A percentile compares a stretch with the other conserved stretches of the same genome.
These are phyloP conservation scores for Wickerhamiella hasegawae DNA, from an alignment of 805 yeast genomes.

Conservation along the genomic window DNA sequence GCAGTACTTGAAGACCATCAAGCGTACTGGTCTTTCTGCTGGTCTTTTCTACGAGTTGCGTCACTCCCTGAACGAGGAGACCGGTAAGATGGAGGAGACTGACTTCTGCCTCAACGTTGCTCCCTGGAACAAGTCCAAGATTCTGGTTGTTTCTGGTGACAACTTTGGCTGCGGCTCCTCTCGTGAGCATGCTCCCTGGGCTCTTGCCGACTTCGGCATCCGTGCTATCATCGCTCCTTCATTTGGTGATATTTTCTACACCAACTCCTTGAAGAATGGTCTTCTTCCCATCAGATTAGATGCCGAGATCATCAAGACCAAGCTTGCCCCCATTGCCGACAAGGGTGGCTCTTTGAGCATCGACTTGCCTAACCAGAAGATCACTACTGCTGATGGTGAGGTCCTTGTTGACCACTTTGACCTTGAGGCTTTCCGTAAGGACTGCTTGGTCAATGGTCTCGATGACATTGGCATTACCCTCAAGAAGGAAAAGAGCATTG, in stretches of 20 bases:
- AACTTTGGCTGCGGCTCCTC: slow-evolving; percentile 99
- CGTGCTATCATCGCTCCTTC: slow-evolving; percentile 94
- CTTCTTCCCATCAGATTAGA: slow-evolving; percentile 85
- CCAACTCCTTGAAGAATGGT: slow-evolving; percentile 93
- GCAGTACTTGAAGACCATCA: slow-evolving; percentile 93
- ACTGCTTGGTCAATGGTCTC: slow-evolving; percentile 84
- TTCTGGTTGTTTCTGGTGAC: slow-evolving; percentile 84
- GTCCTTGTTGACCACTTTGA: slow-evolving; percentile 72
- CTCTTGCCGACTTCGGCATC: slow-evolving; percentile 93
- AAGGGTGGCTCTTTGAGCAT: slow-evolving; percentile 57
- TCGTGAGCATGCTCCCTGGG: slow-evolving; percentile 99
- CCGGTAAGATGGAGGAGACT: slow-evolving; percentile 51
- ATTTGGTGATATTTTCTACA: slow-evolving; percentile 95
- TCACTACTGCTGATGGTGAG: slow-evolving; percentile 48
- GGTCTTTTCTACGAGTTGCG: slow-evolving; percentile 91
- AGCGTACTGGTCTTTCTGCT: slow-evolving; percentile 79
- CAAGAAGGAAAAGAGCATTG: slow-evolving; percentile 68
- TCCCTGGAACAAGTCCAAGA: slow-evolving; percentile 67
- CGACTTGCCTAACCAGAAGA: slow-evolving; percentile 78
- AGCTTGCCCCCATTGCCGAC: slow-evolving; percentile 66
- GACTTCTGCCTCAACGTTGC: slow-evolving; percentile 79
- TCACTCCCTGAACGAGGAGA: slow-evolving; percentile 36
- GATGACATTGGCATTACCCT: slow-evolving; percentile 94
- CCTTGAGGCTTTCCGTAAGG: slow-evolving; percentile 82
- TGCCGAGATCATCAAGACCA: slow-evolving; percentile 51